Base-by-base conservation (phyloP, 805 yeast genomes). In the Pichia kluyveri region DNA sequence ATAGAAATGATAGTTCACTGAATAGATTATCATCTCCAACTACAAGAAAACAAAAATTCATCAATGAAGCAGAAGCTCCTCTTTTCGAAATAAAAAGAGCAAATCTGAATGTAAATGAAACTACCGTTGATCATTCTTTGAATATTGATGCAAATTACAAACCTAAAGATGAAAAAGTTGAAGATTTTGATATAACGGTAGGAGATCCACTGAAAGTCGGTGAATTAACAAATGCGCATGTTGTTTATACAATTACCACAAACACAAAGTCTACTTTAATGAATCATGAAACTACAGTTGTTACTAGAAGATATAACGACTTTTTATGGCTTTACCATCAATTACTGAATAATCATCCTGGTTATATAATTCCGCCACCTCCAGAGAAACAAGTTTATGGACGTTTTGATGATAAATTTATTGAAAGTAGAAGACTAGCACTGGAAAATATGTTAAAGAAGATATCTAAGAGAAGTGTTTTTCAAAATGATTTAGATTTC, bases 321-420 rank as follows among this genome's bases (percentile, higher is more conserved):
- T 91, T 93, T 66, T 70, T 96, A 51, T 91, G 98, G 98, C 71
- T 93, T 12, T 91, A 89, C 63, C 87, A 86, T 54, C 96, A 90
- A 56, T 69, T 93, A 27, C 86, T 85, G 59, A 77, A 79, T 58
- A 86, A 83, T 56, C 89, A 93, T 60, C 95, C 96, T 36, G 99
- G 99, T 0, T 73, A 75, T 50, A 82, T 93, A 37, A 81, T 93
- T 26, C 98, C 99, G 1, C 96, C 98, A 1, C 97, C 98, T 5
- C 90, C 97, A 0, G 95, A 86, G 51, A 95, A 93, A 63, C 96
- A 95, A 53, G 84, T 85, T 8, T 83, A 90, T 47, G 97, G 98
- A 5, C 75, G 96, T 52, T 89, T 93, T 66, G 88, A 88, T 57
- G 87, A 87, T 55, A 89, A 83, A 56, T 90, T 93, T 57, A 80